Evolutionary conservation across 1,139 yeast species (phyloP), one percentile per base, ranked within the genome.

Genomic region (Meyerozyma carpophila): DNA sequence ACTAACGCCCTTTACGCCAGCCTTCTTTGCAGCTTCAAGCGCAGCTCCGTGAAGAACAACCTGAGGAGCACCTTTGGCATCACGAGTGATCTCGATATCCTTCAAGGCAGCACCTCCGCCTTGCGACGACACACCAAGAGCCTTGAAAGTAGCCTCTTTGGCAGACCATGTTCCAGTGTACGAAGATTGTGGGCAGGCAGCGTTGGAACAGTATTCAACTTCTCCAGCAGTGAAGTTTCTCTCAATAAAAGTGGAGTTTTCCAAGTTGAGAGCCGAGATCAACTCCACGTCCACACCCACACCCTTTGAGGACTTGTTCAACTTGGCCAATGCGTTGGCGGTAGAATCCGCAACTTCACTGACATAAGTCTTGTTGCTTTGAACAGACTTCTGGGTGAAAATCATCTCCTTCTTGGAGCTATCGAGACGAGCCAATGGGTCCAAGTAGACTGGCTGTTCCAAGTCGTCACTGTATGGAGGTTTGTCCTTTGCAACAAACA

Each of bases 161-260:
- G 98, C 98, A 38, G 96, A 88, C 99, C 99, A 93, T 41, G 95
- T 86, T 44, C 99, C 99, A 32, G 98, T 91, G 68, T 78, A 93
- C 7, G 97, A 89, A 18, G 98, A 90, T 62, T 82, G 88, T 44
- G 95, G 87, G 54, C 76, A 76, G 36, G 96, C 72, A 37, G 96
- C 81, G 42, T 72, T 60, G 46, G 68, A 62, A 66, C 98, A 91
- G 75, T 93, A 93, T 41, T 69, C 73, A 55, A 84, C 82, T 73
- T 93, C 99, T 20, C 68, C 74, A 8, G 65, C 70, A 41, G 98
- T 90, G 75, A 91, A 93, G 76, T 93, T 93, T 65, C 98, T 83
- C 66, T 84, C 90, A 47, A 94, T 65, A 65, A 93, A 93, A 26
- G 96, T 91, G 43, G 83, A 91, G 63, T 91, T 93, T 20, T 82